Conservation (phyloP, 192 early-diverging fungal species). For the Podila epicladia region DNA sequence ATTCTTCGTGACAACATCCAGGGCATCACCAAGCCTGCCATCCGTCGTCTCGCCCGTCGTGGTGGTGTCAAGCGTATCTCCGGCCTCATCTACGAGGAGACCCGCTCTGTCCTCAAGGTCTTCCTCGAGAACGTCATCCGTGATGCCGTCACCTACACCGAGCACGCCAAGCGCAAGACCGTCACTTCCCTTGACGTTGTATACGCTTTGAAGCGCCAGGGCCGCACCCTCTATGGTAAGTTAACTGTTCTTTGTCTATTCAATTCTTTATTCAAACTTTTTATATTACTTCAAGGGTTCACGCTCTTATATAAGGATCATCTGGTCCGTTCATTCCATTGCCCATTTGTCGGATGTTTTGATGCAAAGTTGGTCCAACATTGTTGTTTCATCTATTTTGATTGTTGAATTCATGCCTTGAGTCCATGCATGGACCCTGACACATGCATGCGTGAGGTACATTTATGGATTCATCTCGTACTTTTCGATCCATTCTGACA, state of each 20-base stretch:
- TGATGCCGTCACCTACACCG: slow-evolving; percentile 71
- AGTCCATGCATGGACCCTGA: not conserved
- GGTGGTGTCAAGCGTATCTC: slow-evolving; percentile 99
- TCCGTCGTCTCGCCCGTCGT: slow-evolving; percentile 96
- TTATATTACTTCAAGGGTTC: not conserved
- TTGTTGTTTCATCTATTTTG: not conserved
- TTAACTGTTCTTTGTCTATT: not conserved
- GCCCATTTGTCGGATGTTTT: not conserved
- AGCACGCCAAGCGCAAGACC: slow-evolving; percentile 99
- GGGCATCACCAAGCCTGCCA: slow-evolving; percentile 96
- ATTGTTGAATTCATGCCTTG: not conserved
- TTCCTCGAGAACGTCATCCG: slow-evolving; percentile 99
- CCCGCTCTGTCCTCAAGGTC: slow-evolving; percentile 91
- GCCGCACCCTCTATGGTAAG: slow-evolving; percentile 88
- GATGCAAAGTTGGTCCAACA: not conserved
- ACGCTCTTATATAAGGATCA: not conserved
- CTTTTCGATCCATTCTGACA: slow-evolving; percentile 1
- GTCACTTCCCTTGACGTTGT: slow-evolving; percentile 99
- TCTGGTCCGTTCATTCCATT: slow-evolving; percentile 13
- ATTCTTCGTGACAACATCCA: slow-evolving; percentile 98
- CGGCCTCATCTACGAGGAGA: slow-evolving; percentile 97
- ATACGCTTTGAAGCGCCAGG: slow-evolving; percentile 98
- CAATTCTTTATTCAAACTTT: slow-evolving; percentile 8
- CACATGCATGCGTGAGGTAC: not conserved
- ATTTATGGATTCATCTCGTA: not conserved